Percentiles rank a stretch among this genome's conserved stretches.
phyloP scores from a whole-genome alignment of 352 stramenopile species.

The Phytopythium boreale region DNA sequence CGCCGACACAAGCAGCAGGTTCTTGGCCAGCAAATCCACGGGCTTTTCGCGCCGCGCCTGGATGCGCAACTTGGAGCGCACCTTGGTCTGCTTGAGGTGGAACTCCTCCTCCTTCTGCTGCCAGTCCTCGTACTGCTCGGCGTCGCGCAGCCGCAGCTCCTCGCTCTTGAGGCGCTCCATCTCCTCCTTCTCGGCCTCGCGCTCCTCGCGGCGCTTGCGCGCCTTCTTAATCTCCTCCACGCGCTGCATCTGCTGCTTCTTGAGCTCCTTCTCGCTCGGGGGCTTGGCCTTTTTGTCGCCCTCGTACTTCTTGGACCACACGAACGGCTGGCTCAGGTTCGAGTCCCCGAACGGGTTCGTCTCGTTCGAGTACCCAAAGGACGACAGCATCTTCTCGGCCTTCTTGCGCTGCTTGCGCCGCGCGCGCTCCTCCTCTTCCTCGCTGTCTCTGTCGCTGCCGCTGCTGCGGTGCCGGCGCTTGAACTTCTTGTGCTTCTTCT shows the following conservation, averaged over 20 bases:
- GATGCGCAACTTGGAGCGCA: constrained; percentile 88
- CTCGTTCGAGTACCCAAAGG: constrained; percentile 97
- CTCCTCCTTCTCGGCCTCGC: constrained; percentile 92
- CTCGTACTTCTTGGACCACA: constrained; percentile 97
- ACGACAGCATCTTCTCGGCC: constrained; percentile 68
- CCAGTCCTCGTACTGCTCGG: constrained; percentile 97
- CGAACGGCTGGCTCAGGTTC: constrained; percentile 96
- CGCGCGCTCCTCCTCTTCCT: constrained; percentile 37
- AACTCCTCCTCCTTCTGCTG: constrained; percentile 98
- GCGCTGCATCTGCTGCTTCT: constrained; percentile 71
- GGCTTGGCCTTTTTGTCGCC: constrained; percentile 10
- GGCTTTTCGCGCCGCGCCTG: constrained; percentile 92
- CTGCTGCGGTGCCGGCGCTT: constrained; percentile 16
- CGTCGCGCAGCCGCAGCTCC: constrained; percentile 93
- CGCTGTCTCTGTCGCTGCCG: constrained; percentile 21
- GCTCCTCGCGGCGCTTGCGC: constrained; percentile 81
- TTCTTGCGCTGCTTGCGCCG: constrained; percentile 67
- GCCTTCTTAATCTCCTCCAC: constrained; percentile 97
- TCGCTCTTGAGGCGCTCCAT: constrained; percentile 95
- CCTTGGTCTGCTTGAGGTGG: constrained; percentile 91
- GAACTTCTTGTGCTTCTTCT: constrained; percentile 30
- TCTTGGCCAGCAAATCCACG: constrained; percentile 98
- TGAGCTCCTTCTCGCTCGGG: constrained; percentile 50
- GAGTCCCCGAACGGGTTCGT: constrained; percentile 98
- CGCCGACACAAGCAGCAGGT: constrained; percentile 94